Conservation (phyloP, 805 yeast species). For the Saccharomycopsis sp. region DNA sequence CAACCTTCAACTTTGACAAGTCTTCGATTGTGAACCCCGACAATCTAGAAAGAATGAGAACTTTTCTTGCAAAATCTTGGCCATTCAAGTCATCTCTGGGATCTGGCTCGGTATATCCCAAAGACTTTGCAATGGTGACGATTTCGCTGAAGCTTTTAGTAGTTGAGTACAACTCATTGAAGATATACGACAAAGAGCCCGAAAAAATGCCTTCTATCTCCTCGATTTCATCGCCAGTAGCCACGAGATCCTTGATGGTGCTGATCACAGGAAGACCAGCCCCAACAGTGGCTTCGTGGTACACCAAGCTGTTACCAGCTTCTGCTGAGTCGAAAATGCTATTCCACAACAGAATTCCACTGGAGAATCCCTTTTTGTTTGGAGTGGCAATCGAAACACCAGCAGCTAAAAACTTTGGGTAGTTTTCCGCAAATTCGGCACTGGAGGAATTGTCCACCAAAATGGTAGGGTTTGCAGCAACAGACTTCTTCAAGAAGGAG, state of each 20-base stretch:
- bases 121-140: conserved; percentile 75
- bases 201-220: conserved; percentile 94
- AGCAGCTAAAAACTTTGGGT: conserved; percentile 60
- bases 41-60: conserved; percentile 89
- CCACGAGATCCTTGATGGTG: conserved; percentile 77
- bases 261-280: conserved; percentile 95
- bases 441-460: conserved; percentile 93
- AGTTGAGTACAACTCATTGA: conserved; percentile 81
- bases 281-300: conserved; percentile 98
- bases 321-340: conserved; percentile 51
- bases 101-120: conserved; percentile 98
- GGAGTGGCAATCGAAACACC: conserved; percentile 97
- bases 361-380: conserved; percentile 93
- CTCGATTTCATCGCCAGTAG: conserved; percentile 88
- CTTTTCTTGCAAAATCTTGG: conserved; percentile 96
- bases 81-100: conserved; percentile 99
- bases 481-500: conserved; percentile 43
- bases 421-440: conserved; percentile 63
- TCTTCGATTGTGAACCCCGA: conserved; percentile 79
- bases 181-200: conserved; percentile 91
- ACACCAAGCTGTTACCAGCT: conserved; percentile 64
- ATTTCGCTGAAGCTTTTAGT: conserved; percentile 77
- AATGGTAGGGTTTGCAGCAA: conserved; percentile 51
- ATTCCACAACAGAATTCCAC: conserved; percentile 67
- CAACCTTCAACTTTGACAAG: conserved; percentile 89